Evolutionary conservation across 106 monocot species (phyloP), one percentile per base, ranked within the genome.

Genomic region (Acanthochlamys bracteata): DNA sequence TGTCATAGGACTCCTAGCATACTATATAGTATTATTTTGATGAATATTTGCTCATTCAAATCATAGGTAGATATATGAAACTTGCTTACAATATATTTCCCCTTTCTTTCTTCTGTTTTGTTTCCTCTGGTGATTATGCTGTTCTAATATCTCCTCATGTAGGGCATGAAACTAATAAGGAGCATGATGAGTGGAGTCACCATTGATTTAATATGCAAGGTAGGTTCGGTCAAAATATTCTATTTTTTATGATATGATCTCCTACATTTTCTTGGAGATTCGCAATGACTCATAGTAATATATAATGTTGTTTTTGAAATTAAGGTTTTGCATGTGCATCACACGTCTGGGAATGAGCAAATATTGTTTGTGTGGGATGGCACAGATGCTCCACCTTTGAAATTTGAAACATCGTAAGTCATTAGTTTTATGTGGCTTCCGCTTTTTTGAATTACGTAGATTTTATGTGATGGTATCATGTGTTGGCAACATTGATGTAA

Each of bases 351-450:
- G 60, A 72, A 58, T 56, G 58, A 68, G 22, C 72, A 69, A 62
- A 69, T 86, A 25, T 63, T 89, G 12, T 89, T 78, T 75, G 81
- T 84, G 11, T 94, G 93, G 93, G 93, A 93, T 85, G 85, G 33
- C 63, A 86, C 86, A 53, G 86, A 86, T 76, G 68, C 72, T 57
- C 82, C 81, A 71, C 81, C 76, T 74, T 60, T 53, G 45, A 63
- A 15, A 9, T 63, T 72, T 25, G 68, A 51, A 41, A 51, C 65
- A 20, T 53, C 60, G 79, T 85, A 74, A 61, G 72, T 57, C 25
- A 13, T 14, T 25, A 24, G 26, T 39, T 25, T 15, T 54, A 10
- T 46, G 45, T 46, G 14, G n/a, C n/a, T n/a, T n/a, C n/a, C n/a
- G n/a, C n/a, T n/a, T n/a, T n/a, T n/a, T n/a, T n/a, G n/a, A n/a